phyloP scores from a whole-genome alignment of 768 basidiomycete species.

The Strobilomyces dryophilus region DNA sequence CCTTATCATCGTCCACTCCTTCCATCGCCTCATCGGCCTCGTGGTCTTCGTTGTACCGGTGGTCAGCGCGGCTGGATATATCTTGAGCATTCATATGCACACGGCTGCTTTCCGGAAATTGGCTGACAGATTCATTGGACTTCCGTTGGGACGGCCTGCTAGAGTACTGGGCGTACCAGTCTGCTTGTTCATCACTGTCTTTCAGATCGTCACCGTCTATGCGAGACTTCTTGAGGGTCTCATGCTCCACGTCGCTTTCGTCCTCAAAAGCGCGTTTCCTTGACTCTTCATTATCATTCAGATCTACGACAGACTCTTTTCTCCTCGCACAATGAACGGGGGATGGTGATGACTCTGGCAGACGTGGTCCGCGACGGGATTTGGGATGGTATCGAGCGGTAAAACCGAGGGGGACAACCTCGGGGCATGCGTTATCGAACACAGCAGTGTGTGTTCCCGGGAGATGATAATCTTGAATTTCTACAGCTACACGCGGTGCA shows the following conservation, averaged over 20 bases:
- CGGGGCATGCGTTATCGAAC: constrained; percentile 17
- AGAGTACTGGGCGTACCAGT: constrained; percentile 33
- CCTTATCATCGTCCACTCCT: constrained; percentile 41
- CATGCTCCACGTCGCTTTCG: constrained; percentile 39
- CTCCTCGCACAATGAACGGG: constrained; percentile 31
- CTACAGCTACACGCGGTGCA: constrained; percentile 22
- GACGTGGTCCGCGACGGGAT: constrained; percentile 8
- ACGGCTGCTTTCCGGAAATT: constrained; percentile 41
- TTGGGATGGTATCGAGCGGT: constrained; percentile 37
- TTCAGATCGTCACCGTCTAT: constrained; percentile 46
- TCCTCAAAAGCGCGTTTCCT: constrained; percentile 44
- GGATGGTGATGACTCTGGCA: constrained; percentile 7
- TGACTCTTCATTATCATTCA: constrained; percentile 26
- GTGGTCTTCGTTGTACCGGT: constrained; percentile 51
- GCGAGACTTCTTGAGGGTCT: constrained; percentile 49
- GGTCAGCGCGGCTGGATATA: constrained; percentile 31
- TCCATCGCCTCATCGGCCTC: constrained; percentile 32
- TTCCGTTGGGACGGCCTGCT: constrained; percentile 34
- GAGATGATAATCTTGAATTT: constrained; percentile 17
- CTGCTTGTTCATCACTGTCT: constrained; percentile 47
- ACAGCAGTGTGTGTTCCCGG: constrained; percentile 11
- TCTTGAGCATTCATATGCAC: constrained; percentile 38
- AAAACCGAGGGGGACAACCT: constrained; percentile 26
- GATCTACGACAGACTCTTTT: constrained; percentile 26
- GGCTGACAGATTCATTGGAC: constrained; percentile 47